Conservation (phyloP, 2,329 filamentous ascomycete species). For the Pestalotiopsis sp. region DNA sequence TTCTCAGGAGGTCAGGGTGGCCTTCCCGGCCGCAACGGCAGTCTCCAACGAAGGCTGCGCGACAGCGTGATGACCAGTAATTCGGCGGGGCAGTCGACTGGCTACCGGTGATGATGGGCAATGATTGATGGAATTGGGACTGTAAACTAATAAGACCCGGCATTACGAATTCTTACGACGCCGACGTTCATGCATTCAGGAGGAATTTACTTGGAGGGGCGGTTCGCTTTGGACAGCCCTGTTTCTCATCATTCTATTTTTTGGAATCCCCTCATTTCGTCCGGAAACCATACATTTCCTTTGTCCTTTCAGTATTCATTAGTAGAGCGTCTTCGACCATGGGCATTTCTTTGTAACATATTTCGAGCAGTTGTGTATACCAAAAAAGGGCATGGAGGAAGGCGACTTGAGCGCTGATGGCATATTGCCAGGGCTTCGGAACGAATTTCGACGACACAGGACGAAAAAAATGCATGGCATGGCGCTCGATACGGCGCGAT, state of each 20-base stretch:
- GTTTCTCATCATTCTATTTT: neutral
- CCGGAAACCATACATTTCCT: conserved; percentile 3
- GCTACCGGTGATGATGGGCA: conserved; percentile 46
- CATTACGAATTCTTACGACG: neutral
- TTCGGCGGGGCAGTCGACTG: conserved; percentile 42
- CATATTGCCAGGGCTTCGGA: neutral
- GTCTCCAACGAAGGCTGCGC: conserved; percentile 45
- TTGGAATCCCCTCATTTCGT: neutral
- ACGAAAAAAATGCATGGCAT: neutral
- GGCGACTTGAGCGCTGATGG: neutral
- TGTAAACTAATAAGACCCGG: conserved; percentile 5
- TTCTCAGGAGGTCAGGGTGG: conserved; percentile 46
- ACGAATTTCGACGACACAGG: neutral
- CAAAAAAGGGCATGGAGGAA: neutral
- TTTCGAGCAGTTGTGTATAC: neutral
- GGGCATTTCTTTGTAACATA: conserved; percentile 9
- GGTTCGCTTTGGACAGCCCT: neutral
- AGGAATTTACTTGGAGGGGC: neutral
- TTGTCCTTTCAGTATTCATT: neutral
- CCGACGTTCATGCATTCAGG: conserved; percentile 7
- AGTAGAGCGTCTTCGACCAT: neutral
- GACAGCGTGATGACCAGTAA: conserved; percentile 43
- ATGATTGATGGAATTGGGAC: conserved; percentile 33
- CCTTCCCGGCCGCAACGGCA: conserved; percentile 46
- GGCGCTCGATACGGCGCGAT: neutral